Conservation (phyloP, 371 early-diverging fungal genomes). For the Rhizopus delemar region DNA sequence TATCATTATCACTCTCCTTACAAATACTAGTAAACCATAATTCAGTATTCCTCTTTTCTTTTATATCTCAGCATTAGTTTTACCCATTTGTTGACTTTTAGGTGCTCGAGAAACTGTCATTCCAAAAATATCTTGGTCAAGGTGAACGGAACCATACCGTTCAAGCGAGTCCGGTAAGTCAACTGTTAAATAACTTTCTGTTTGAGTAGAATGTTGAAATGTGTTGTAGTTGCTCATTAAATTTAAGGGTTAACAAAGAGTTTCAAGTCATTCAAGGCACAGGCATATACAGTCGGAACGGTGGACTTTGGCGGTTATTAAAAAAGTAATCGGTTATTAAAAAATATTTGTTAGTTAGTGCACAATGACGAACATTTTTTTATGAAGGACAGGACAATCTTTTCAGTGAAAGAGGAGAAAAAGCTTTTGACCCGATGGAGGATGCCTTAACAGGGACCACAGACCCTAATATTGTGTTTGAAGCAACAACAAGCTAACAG, state of each 20-base stretch:
- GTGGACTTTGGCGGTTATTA: too few relatives aligned
- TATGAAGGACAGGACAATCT: too few relatives aligned
- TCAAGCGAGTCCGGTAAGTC: slow-evolving; percentile 10
- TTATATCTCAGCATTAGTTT: not conserved
- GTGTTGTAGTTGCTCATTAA: slow-evolving; percentile 1
- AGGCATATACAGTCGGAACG: too few relatives aligned
- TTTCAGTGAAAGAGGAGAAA: slow-evolving; percentile 9
- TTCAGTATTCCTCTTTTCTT: not conserved
- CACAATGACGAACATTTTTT: too few relatives aligned
- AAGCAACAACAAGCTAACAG: slow-evolving; percentile 10
- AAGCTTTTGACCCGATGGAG: slow-evolving; percentile 7
- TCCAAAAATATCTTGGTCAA: slow-evolving; percentile 31
- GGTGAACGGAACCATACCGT: slow-evolving; percentile 25
- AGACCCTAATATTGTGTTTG: slow-evolving; percentile 9
- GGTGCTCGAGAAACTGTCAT: slow-evolving; percentile 25
- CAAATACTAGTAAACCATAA: slow-evolving; percentile 7
- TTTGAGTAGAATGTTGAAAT: not conserved
- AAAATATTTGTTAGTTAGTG: too few relatives aligned
- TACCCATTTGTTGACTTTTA: slow-evolving; percentile 24
- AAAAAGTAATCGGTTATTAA: too few relatives aligned
- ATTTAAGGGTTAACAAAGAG: not conserved
- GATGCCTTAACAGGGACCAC: slow-evolving; percentile 2
- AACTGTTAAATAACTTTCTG: not conserved
- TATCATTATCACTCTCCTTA: slow-evolving; percentile 21
- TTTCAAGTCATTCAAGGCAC: not conserved